Evolutionary conservation across 202 grass and related monocot genomes (phyloP).

Genomic region (Zizania palustris): DNA sequence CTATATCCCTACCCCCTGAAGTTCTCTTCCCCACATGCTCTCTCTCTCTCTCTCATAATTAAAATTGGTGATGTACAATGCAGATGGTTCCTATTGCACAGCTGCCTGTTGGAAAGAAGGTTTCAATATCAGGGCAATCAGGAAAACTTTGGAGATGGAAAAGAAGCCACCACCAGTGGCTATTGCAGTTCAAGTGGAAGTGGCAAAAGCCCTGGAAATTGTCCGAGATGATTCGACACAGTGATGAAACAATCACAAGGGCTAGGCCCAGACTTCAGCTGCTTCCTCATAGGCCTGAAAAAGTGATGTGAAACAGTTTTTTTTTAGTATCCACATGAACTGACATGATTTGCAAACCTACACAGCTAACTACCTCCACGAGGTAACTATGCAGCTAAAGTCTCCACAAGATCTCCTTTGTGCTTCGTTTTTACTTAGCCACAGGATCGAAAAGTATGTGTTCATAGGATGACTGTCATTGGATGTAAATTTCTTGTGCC

Average conservation of each 20-base stretch:
- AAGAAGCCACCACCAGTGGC: conserved; percentile 98
- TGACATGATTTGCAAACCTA: conserved; percentile 61
- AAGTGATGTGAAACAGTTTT: conserved; percentile 60
- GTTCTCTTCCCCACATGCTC: not conserved
- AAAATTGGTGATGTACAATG: conserved; percentile 33
- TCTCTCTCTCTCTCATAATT: conserved; percentile 21
- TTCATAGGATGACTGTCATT: conserved; percentile 61
- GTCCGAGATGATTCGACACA: conserved; percentile 85
- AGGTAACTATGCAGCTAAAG: conserved; percentile 60
- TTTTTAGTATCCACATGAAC: conserved; percentile 43
- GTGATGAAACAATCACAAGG: conserved; percentile 81
- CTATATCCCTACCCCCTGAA: conserved; percentile 12
- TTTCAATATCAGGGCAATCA: conserved; percentile 69
- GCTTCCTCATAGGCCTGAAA: conserved; percentile 56
- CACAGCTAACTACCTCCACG: conserved; percentile 61
- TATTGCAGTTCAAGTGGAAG: conserved; percentile 99
- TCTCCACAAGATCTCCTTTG: conserved; percentile 56
- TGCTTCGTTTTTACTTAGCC: conserved; percentile 67
- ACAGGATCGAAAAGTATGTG: conserved; percentile 59
- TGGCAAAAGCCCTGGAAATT: conserved; percentile 99
- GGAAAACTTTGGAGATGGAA: conserved; percentile 99
- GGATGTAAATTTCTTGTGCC: conserved; percentile 70
- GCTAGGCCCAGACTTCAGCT: conserved; percentile 80
- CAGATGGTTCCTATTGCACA: conserved; percentile 91
- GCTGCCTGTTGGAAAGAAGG: conserved; percentile 67